These are phyloP conservation scores for Symbiodinium pilosum DNA, from an alignment of 73 alveolate genomes.

Conservation along the genomic window DNA sequence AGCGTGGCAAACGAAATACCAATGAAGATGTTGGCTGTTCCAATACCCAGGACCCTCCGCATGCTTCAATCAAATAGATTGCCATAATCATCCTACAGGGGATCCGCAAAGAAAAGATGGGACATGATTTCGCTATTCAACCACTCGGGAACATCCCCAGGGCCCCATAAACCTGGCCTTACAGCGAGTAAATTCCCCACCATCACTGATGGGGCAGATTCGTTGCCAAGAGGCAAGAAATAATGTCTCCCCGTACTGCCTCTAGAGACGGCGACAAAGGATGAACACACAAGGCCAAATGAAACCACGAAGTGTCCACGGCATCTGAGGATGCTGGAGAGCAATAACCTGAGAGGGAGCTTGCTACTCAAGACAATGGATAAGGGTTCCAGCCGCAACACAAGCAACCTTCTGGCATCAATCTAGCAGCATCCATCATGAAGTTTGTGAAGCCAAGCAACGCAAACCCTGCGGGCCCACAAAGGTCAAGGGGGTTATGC, in stretches of 20 bases:
- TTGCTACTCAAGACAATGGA: no score
- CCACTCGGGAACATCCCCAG: no score
- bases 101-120: no score
- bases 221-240: constrained; percentile 33
- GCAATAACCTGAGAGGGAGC: background rate
- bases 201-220: background rate
- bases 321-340: background rate
- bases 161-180: no score
- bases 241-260: constrained; percentile 6
- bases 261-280: background rate
- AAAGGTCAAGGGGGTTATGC: constrained; percentile 24
- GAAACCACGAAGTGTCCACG: background rate
- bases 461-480: constrained; percentile 17
- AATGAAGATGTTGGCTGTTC: background rate
- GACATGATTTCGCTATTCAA: no score
- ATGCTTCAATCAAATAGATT: background rate
- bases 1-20: background rate
- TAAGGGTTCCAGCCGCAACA: no score
- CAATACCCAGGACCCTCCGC: background rate
- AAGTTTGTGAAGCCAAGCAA: background rate
- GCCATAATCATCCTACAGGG: background rate
- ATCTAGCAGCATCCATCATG: no score
- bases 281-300: constrained; percentile 33
- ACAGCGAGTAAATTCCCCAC: background rate
- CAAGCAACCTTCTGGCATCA: no score